A percentile compares a stretch with the other conserved stretches of the same genome.
Conservation (phyloP, 768 basidiomycete species). For the Holtermannia corniformis region DNA sequence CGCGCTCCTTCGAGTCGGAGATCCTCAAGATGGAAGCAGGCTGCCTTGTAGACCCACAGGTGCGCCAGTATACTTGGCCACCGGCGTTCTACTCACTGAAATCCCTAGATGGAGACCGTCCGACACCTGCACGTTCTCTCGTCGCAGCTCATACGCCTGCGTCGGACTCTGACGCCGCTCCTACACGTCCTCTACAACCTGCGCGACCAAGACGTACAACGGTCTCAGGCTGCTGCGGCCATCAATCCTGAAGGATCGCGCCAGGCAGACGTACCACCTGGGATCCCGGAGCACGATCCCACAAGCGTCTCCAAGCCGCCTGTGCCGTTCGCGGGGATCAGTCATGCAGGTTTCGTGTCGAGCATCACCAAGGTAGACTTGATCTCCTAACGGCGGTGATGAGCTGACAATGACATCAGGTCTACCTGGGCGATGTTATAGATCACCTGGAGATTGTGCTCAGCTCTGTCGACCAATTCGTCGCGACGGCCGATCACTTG, state of each 20-base stretch:
- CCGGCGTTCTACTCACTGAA: background rate
- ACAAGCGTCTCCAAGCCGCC: background rate
- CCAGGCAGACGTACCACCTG: background rate
- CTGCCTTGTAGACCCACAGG: conserved; percentile 34
- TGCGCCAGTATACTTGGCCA: conserved; percentile 1
- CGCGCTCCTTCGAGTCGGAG: conserved; percentile 39
- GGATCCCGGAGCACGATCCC: background rate
- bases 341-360: conserved; percentile 20
- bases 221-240: conserved; percentile 29
- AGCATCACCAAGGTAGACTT: conserved; percentile 28
- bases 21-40: conserved; percentile 40
- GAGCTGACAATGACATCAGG: conserved; percentile 1
- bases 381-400: background rate
- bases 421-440: conserved; percentile 39
- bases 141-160: conserved; percentile 38
- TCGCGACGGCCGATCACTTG: conserved; percentile 36
- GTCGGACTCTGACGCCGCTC: conserved; percentile 32
- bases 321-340: background rate
- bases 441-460: conserved; percentile 39
- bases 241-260: conserved; percentile 1
- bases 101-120: conserved; percentile 34
- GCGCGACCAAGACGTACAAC: conserved; percentile 34
- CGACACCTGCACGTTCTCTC: conserved; percentile 39
- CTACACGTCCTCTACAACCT: conserved; percentile 34
- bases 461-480: conserved; percentile 33